Conservation (phyloP, 345 rosid species). For the Citrus unshiu region DNA sequence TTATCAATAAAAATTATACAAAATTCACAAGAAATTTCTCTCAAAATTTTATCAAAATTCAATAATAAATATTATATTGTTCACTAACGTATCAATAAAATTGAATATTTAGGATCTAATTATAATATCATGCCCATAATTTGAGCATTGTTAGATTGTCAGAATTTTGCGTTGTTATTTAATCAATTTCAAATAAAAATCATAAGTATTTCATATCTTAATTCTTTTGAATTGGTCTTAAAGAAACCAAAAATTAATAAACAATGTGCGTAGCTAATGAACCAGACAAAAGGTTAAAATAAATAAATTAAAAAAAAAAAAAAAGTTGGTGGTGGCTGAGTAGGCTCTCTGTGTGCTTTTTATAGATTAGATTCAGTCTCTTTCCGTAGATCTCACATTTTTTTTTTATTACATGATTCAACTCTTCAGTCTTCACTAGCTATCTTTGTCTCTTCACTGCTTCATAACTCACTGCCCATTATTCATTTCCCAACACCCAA, state of each 20-base stretch:
- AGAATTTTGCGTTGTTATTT: too few relatives aligned
- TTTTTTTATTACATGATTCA: background rate
- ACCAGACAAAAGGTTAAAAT: background rate
- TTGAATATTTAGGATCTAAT: too few relatives aligned
- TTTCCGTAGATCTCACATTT: background rate
- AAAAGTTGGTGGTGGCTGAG: constrained; percentile 7
- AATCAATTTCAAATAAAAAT: too few relatives aligned
- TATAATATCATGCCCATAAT: too few relatives aligned
- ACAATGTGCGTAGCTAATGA: background rate
- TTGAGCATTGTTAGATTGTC: too few relatives aligned
- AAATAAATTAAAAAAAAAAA: background rate
- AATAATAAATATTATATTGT: too few relatives aligned
- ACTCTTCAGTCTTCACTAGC: background rate
- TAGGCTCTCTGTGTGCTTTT: background rate
- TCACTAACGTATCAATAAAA: too few relatives aligned
- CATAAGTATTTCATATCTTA: background rate
- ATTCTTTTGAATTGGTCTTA: background rate
- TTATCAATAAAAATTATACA: too few relatives aligned
- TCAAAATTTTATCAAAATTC: too few relatives aligned
- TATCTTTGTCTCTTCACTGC: constrained; percentile 4
- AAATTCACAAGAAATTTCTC: too few relatives aligned
- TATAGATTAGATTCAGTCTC: constrained; percentile 11
- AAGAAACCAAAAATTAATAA: background rate
- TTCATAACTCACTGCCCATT: background rate
- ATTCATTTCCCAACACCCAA: background rate